phyloP scores from a whole-genome alignment of 2,329 filamentous ascomycete genomes.

The Ophiostoma populinum region DNA sequence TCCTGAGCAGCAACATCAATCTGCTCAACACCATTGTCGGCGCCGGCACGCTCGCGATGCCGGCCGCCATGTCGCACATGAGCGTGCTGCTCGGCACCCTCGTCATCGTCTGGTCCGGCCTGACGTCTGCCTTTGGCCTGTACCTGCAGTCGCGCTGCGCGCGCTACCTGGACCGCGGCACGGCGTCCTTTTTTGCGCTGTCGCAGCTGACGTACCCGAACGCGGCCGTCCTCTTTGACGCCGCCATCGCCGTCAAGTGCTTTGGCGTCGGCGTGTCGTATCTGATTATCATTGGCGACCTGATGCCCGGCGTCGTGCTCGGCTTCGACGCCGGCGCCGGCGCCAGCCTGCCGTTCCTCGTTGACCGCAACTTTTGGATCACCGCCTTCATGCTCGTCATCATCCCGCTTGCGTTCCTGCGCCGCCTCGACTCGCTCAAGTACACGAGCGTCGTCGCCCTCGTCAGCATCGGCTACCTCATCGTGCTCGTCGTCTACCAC shows the following conservation, averaged over 20 bases:
- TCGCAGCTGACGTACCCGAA: conserved; percentile 96
- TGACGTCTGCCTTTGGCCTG: conserved; percentile 78
- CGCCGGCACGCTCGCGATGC: conserved; percentile 86
- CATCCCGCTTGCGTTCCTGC: conserved; percentile 84
- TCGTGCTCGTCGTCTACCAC: conserved; percentile 84
- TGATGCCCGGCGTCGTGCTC: conserved; percentile 86
- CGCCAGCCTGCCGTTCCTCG: conserved; percentile 51
- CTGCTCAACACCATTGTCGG: conserved; percentile 94
- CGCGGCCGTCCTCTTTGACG: conserved; percentile 86
- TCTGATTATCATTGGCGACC: conserved; percentile 93
- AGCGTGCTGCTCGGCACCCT: conserved; percentile 71
- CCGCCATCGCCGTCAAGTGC: conserved; percentile 91
- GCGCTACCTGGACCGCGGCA: conserved; percentile 77
- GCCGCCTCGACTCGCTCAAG: conserved; percentile 84
- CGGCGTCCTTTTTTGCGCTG: conserved; percentile 86
- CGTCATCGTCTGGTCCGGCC: conserved; percentile 79
- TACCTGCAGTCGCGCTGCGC: conserved; percentile 91
- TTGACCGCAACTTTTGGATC: conserved; percentile 92
- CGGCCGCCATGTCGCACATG: conserved; percentile 89
- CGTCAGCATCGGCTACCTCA: conserved; percentile 84
- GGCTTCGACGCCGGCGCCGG: conserved; percentile 48
- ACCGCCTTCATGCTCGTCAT: conserved; percentile 94
- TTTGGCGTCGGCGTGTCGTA: conserved; percentile 96
- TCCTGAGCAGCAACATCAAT: conserved; percentile 84
- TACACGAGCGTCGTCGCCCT: conserved; percentile 89